Evolutionary conservation across 805 yeast species (phyloP).

Genomic region (Pichia ethanolica): DNA sequence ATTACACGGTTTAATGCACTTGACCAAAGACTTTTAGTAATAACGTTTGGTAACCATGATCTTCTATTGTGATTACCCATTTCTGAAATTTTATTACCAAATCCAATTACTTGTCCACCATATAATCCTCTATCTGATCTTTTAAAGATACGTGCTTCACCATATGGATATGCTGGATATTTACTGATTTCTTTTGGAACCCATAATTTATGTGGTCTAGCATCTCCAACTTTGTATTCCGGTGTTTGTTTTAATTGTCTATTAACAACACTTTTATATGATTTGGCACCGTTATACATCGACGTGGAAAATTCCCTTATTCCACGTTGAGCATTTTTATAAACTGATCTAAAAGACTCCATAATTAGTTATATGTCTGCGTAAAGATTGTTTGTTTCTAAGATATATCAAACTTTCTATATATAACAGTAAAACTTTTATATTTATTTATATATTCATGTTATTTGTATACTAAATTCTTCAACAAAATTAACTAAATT

Average conservation of each 20-base stretch:
- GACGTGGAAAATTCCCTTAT: constrained; percentile 20
- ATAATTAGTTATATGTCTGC: not conserved
- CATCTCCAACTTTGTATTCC: constrained; percentile 46
- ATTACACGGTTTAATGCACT: constrained; percentile 58
- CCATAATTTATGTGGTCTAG: constrained; percentile 32
- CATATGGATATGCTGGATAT: constrained; percentile 69
- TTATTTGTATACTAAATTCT: no score
- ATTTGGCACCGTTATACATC: constrained; percentile 17
- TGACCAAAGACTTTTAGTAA: constrained; percentile 73
- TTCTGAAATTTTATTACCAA: constrained; percentile 76
- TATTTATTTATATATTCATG: no score
- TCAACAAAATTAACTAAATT: no score
- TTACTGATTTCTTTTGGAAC: constrained; percentile 38
- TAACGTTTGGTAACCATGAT: constrained; percentile 75
- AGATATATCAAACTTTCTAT: no score
- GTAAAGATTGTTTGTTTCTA: not conserved
- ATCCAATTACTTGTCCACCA: constrained; percentile 78
- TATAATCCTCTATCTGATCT: constrained; percentile 82
- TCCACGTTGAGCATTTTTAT: not conserved
- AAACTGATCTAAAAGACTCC: not conserved
- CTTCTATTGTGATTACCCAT: constrained; percentile 64
- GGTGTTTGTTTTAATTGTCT: constrained; percentile 40
- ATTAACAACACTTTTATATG: constrained; percentile 36
- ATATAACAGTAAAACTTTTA: no score
- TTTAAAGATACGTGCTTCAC: constrained; percentile 69